A percentile compares a stretch with the other conserved stretches of the same genome.
Conservation (phyloP, 2,329 filamentous ascomycete genomes). For the Penicillium sp. region DNA sequence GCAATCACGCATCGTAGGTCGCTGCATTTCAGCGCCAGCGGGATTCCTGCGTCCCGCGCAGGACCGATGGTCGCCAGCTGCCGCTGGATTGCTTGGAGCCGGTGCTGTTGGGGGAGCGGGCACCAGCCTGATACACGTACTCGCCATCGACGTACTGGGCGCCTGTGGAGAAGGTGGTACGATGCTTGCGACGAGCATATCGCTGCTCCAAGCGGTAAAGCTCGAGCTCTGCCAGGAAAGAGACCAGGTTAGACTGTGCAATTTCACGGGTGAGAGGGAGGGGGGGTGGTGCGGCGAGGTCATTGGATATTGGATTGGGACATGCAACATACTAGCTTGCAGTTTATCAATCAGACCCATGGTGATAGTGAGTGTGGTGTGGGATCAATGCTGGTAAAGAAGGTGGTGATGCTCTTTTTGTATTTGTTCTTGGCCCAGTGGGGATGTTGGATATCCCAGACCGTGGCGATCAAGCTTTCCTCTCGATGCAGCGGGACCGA, state of each 20-base stretch:
- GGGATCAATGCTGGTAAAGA: too few species aligned
- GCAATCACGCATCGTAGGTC: not conserved
- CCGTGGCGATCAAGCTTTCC: too few species aligned
- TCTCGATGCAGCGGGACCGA: too few species aligned
- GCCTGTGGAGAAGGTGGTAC: slow-evolving; percentile 81
- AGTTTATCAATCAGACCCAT: slow-evolving; percentile 49
- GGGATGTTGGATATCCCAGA: too few species aligned
- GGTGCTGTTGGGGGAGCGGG: slow-evolving; percentile 32
- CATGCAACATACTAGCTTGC: slow-evolving; percentile 42
- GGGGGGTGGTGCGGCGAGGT: slow-evolving; percentile 32
- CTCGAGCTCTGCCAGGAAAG: slow-evolving; percentile 53
- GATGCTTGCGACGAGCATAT: slow-evolving; percentile 85
- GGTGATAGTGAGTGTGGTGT: slow-evolving; percentile 13
- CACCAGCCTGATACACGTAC: slow-evolving; percentile 64
- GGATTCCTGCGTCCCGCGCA: slow-evolving; percentile 23
- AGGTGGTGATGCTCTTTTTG: too few species aligned
- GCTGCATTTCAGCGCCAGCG: slow-evolving; percentile 22
- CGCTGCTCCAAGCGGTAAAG: slow-evolving; percentile 92
- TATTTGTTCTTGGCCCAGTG: too few species aligned
- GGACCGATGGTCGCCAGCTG: slow-evolving; percentile 28
- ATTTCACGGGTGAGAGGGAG: slow-evolving; percentile 48
- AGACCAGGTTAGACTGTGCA: not conserved
- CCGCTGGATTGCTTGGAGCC: slow-evolving; percentile 38
- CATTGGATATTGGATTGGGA: too few species aligned
- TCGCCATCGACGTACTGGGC: slow-evolving; percentile 93